Percentiles rank a stretch among this genome's conserved stretches.
These are phyloP conservation scores for Phytophthora syringae DNA, from an alignment of 352 stramenopile species.

Conservation along the genomic window DNA sequence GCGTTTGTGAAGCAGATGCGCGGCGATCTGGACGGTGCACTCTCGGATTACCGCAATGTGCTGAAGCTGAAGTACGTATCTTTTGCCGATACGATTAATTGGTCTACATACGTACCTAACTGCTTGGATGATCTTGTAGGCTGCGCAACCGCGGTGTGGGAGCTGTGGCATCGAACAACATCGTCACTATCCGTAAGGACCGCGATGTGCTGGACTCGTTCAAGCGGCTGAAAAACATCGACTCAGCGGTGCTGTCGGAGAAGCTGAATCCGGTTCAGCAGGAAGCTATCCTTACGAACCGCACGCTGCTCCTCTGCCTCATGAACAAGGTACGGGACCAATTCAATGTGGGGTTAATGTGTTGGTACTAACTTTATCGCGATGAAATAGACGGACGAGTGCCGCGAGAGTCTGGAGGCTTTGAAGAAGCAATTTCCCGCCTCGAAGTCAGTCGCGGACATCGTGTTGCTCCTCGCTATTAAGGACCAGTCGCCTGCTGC, in stretches of 20 bases:
- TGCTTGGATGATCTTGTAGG: slow-evolving; percentile 45
- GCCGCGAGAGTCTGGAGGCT: slow-evolving; percentile 49
- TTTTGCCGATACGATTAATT: neutral
- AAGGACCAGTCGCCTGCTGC: slow-evolving; percentile 66
- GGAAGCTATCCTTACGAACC: slow-evolving; percentile 79
- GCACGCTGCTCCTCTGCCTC: slow-evolving; percentile 71
- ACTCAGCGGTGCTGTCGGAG: slow-evolving; percentile 54
- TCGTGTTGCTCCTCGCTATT: slow-evolving; percentile 70
- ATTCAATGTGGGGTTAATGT: neutral
- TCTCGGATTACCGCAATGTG: slow-evolving; percentile 80
- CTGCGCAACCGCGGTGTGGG: slow-evolving; percentile 67
- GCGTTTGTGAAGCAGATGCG: slow-evolving; percentile 85
- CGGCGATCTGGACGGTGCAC: slow-evolving; percentile 68
- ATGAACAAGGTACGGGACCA: slow-evolving; percentile 82
- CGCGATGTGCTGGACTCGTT: slow-evolving; percentile 85
- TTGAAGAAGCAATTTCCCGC: slow-evolving; percentile 72
- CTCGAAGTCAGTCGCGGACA: slow-evolving; percentile 61
- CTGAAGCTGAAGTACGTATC: slow-evolving; percentile 78
- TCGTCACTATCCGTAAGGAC: slow-evolving; percentile 81
- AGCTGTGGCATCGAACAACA: slow-evolving; percentile 81
- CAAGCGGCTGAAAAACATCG: slow-evolving; percentile 80
- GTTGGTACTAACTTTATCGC: slow-evolving; percentile 14
- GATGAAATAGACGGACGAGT: slow-evolving; percentile 65
- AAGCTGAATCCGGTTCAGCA: slow-evolving; percentile 71
- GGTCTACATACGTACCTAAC: slow-evolving; percentile 52